Conservation (phyloP, 169 alveolate species). For the Cryptosporidium xiaoi region DNA sequence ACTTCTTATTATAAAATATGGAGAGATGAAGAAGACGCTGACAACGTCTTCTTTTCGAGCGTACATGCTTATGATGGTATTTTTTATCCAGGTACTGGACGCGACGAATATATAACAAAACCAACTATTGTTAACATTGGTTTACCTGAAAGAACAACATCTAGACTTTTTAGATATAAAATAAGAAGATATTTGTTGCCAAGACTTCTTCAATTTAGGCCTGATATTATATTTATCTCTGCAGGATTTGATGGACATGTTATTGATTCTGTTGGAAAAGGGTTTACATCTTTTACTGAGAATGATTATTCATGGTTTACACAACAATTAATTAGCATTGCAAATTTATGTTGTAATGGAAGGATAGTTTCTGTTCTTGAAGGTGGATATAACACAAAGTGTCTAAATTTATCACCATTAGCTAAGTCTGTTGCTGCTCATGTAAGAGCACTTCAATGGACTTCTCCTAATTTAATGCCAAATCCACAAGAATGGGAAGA, state of each 20-base stretch:
- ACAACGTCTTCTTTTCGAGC: slow-evolving; percentile 91
- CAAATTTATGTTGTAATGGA: slow-evolving; percentile 92
- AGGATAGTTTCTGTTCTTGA: slow-evolving; percentile 96
- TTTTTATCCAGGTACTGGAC: slow-evolving; percentile 96
- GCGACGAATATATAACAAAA: slow-evolving; percentile 73
- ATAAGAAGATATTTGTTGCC: slow-evolving; percentile 89
- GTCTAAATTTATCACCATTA: slow-evolving; percentile 91
- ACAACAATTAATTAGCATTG: slow-evolving; percentile 90
- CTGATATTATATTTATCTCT: slow-evolving; percentile 92
- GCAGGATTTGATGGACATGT: slow-evolving; percentile 99
- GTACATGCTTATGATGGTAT: slow-evolving; percentile 93
- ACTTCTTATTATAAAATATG: slow-evolving; percentile 79
- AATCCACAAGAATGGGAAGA: slow-evolving; percentile 75
- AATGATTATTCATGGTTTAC: slow-evolving; percentile 95
- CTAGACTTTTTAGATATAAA: slow-evolving; percentile 82
- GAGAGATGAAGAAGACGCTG: slow-evolving; percentile 88
- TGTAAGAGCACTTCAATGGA: slow-evolving; percentile 83
- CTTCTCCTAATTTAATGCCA: slow-evolving; percentile 72
- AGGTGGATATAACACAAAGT: slow-evolving; percentile 98
- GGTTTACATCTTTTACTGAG: slow-evolving; percentile 89
- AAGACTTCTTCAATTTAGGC: slow-evolving; percentile 90
- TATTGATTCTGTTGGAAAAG: slow-evolving; percentile 92
- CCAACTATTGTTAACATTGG: slow-evolving; percentile 88
- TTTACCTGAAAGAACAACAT: slow-evolving; percentile 84
- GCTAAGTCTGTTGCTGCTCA: slow-evolving; percentile 94